Conservation (phyloP, 1,284 basidiomycete genomes). For the Heterobasidion parviporum region DNA sequence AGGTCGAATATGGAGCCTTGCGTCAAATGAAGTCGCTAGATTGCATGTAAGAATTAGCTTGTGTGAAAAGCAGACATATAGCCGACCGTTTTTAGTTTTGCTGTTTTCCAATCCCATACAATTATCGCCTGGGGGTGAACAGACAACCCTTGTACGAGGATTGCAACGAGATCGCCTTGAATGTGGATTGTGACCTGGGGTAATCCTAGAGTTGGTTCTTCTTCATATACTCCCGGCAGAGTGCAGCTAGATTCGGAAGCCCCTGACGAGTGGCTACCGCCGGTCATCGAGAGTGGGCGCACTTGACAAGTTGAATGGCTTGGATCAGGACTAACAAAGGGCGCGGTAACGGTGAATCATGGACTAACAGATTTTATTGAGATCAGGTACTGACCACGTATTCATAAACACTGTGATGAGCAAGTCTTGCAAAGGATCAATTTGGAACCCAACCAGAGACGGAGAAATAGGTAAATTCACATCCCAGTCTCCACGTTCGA, state of each 20-base stretch:
- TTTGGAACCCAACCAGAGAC: not conserved
- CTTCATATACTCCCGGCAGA: too few species aligned
- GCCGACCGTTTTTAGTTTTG: not conserved
- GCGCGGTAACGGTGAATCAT: too few species aligned
- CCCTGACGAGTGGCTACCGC: too few species aligned
- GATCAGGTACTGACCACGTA: too few species aligned
- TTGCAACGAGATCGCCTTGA: not conserved
- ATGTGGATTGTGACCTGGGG: not conserved
- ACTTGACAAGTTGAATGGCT: too few species aligned
- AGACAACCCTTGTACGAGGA: not conserved
- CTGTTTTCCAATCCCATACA: not conserved
- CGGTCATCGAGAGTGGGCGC: too few species aligned
- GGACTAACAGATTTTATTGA: too few species aligned
- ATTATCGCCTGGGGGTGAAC: not conserved
- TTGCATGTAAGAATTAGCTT: not conserved
- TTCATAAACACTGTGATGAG: not conserved
- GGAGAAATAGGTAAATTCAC: not conserved
- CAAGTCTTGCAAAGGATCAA: not conserved
- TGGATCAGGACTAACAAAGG: too few species aligned
- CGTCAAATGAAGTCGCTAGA: not conserved
- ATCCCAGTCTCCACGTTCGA: not conserved
- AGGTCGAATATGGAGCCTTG: not conserved
- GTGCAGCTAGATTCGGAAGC: too few species aligned
- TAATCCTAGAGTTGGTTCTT: too few species aligned
- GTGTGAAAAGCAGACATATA: not conserved